Evolutionary conservation across 192 early-diverging fungal species (phyloP), one percentile per base, ranked within the genome.

Genomic region (Haplosporangium gracile): DNA sequence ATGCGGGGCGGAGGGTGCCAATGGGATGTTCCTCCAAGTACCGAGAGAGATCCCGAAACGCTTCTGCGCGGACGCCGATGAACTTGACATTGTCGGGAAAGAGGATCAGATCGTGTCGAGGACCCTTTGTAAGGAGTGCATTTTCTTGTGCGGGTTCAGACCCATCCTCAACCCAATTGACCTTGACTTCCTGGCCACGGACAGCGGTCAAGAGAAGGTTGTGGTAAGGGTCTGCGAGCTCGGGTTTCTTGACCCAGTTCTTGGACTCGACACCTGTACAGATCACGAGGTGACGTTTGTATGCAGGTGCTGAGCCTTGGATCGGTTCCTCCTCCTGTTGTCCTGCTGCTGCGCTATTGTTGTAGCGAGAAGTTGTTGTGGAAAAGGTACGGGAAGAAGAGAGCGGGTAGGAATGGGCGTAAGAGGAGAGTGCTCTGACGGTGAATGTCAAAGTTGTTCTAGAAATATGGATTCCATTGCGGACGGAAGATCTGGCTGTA

Each of bases 41-140:
- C 7, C 84, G 79, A 1, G 74, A 40, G 11, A 86, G 60, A 47
- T 86, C 84, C 38, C 42, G 49, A 72, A 86, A 86, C 26, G 84
- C 76, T 68, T 86, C 84, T 11, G 51, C 22, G 15, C 84, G 78
- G 40, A 86, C 51, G 4, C 40, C 51, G 7, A 57, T 70, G 29
- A 86, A 86, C 42, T 71, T 80, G 47, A 86, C 42, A 53, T 86
- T 86, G 49, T 86, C 84, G 4, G 84, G 84, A 68, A 81, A 86
- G 16, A 86, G 72, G 45, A 86, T 68, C 29, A 86, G 72, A 74
- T 86, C 84, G 72, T 80, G 75, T 40, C 84, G 75, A 1, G 84
- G 84, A 38, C 84, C 84, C n/a, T 73, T 77, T 13, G 79, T 68
- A 1, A 79, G 79, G 20, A 74, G n/a, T 18, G 69, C 60, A 6